phyloP scores from a whole-genome alignment of 2,329 filamentous ascomycete genomes.

The Fusarium abutilonis region DNA sequence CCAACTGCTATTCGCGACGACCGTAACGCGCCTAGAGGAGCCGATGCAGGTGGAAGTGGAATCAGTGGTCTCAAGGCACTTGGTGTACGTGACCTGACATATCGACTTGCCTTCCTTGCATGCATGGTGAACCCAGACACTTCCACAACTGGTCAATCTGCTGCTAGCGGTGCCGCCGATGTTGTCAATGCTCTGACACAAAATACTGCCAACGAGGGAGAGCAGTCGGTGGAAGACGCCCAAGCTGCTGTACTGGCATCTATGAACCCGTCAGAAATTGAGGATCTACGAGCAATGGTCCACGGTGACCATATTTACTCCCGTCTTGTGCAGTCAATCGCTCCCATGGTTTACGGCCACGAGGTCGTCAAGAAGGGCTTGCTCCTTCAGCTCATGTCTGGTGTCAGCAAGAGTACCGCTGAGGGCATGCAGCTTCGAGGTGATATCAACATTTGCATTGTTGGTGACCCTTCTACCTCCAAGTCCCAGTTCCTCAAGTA shows the following conservation, averaged over 20 bases:
- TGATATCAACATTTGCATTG: conserved; percentile 98
- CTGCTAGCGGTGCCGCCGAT: conserved; percentile 73
- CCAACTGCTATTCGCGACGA: conserved; percentile 88
- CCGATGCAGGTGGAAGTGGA: conserved; percentile 84
- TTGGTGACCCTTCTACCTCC: conserved; percentile 94
- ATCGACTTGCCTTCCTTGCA: conserved; percentile 93
- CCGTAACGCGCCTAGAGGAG: conserved; percentile 74
- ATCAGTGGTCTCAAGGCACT: conserved; percentile 90
- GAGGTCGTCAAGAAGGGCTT: conserved; percentile 98
- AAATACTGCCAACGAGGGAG: conserved; percentile 69
- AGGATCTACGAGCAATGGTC: conserved; percentile 91
- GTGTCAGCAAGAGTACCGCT: conserved; percentile 88
- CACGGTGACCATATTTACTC: conserved; percentile 96
- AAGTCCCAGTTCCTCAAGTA: conserved; percentile 99
- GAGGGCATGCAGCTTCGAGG: conserved; percentile 96
- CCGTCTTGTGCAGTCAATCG: conserved; percentile 89
- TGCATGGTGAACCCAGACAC: conserved; percentile 96
- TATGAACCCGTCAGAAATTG: conserved; percentile 86
- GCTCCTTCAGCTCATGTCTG: conserved; percentile 93
- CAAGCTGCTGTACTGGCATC: conserved; percentile 89
- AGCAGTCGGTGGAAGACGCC: conserved; percentile 80
- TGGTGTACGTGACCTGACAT: conserved; percentile 94
- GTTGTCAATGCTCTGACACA: conserved; percentile 82
- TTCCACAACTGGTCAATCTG: conserved; percentile 78
- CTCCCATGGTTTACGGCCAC: conserved; percentile 97